Evolutionary conservation across 2,329 filamentous ascomycete species (phyloP), one percentile per base, ranked within the genome.

Genomic region (Microascus cirrosus): DNA sequence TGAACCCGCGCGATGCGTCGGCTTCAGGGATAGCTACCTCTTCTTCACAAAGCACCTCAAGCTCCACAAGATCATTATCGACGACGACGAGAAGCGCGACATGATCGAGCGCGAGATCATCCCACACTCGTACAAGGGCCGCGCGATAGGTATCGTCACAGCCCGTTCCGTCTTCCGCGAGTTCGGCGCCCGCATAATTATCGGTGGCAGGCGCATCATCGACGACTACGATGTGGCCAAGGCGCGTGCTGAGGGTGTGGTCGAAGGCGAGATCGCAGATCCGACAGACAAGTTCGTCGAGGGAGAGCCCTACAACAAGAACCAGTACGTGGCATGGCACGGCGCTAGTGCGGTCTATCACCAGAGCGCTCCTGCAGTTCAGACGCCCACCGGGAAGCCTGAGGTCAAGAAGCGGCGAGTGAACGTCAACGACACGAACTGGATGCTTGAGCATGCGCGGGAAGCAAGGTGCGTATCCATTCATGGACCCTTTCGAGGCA

Each of bases 11-110:
- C 88, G 94, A 63, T 97, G 94, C 67, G 92, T 96, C 58, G 94
- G 94, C 18, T 99, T 99, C 79, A 83, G 94, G 64, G 94, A 99
- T 77, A 96, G 92, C 62, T 99, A 99, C 68, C 83, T 99, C 28
- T 96, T 99, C 79, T 99, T 99, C 78, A 95, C 94, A 62, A 99
- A 97, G 74, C 94, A 99, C 73, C 89, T 89, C 69, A 86, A 91
- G 66, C 86, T 99, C 15, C 94, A 91, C 81, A 99, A 99, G 76
- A 96, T 99, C 67, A 96, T 99, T 66, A 90, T 97, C 59, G 91
- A 92, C 65, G 94, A 99, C 63, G 87, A 94, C n/a, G 93, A 95
- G 73, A 99, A 99, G 77, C 85, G 87, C 60, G 92, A 97, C 71
- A 82, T 99, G 76, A 99, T 99, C 67, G 90, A 95, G 64, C 85